Percentiles rank a stretch among this genome's conserved stretches.
phyloP scores from a whole-genome alignment of 345 rosid species.

The Rhodamnia rubescens region DNA sequence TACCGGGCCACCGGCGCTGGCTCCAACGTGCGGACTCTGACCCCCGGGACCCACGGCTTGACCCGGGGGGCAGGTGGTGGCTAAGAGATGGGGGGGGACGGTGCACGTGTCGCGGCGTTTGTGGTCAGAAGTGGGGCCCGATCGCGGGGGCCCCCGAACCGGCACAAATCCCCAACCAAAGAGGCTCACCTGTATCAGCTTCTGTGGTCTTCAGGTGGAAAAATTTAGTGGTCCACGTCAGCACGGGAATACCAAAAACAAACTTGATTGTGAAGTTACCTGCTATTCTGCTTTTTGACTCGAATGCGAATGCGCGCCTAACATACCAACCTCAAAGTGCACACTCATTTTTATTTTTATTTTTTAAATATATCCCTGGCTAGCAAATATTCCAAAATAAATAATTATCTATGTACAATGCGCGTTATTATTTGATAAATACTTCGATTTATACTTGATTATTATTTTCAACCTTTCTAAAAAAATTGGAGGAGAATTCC shows the following conservation, averaged over 20 bases:
- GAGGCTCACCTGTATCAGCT: neutral
- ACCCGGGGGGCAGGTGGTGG: neutral
- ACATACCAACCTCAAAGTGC: neutral
- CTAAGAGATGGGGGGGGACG: neutral
- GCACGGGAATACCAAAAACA: neutral
- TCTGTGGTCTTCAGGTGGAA: neutral
- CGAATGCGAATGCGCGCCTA: neutral
- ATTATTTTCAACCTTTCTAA: too few relatives aligned
- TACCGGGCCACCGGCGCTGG: neutral
- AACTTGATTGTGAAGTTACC: neutral
- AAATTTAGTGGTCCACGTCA: neutral
- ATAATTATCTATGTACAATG: neutral
- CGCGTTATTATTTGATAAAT: too few relatives aligned
- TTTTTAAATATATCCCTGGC: neutral
- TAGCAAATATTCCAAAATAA: neutral
- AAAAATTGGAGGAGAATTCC: too few relatives aligned
- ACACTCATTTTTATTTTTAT: neutral
- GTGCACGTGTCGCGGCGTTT: neutral
- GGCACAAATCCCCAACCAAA: neutral
- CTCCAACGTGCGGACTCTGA: neutral
- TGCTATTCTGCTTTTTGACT: neutral
- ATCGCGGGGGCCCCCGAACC: neutral
- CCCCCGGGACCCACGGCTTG: neutral
- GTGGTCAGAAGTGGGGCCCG: neutral
- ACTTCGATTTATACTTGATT: too few relatives aligned